Conservation (phyloP, 1,284 basidiomycete genomes). For the Limonomyces culmigenus region DNA sequence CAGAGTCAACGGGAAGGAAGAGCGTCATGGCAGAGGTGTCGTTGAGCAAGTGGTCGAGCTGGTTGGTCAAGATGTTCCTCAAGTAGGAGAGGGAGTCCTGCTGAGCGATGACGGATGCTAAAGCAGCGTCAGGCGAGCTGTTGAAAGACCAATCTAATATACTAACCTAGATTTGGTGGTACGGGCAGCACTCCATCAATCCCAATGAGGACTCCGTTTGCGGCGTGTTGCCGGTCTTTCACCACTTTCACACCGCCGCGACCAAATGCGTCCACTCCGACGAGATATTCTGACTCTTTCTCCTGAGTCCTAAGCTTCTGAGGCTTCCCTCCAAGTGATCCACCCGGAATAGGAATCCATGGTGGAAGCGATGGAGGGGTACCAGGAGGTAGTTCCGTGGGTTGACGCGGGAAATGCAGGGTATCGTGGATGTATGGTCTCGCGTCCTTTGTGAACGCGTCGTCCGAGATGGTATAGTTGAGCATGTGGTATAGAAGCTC, state of each 20-base stretch:
- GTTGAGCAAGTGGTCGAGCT: constrained; percentile 37
- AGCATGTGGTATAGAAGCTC: constrained; percentile 91
- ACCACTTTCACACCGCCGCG: constrained; percentile 45
- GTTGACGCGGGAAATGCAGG: constrained; percentile 51
- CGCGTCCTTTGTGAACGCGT: constrained; percentile 23
- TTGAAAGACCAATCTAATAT: constrained; percentile 10
- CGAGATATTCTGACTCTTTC: no score
- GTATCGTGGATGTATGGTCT: constrained; percentile 37
- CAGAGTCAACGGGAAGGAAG: constrained; percentile 77
- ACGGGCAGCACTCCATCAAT: constrained; percentile 63
- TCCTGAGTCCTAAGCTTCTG: constrained; percentile 63
- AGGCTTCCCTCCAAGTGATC: constrained; percentile 66
- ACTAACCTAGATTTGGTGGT: constrained; percentile 57
- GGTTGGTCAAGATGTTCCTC: constrained; percentile 41
- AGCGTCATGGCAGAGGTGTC: constrained; percentile 64
- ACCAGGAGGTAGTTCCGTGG: constrained; percentile 33
- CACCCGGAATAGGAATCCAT: constrained; percentile 72
- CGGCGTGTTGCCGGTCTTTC: constrained; percentile 33
- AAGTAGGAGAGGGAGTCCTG: constrained; percentile 57
- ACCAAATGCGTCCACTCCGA: constrained; percentile 63
- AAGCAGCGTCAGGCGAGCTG: not conserved
- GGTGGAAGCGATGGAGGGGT: constrained; percentile 65
- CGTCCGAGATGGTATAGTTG: constrained; percentile 56
- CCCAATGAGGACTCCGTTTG: constrained; percentile 69
- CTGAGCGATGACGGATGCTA: constrained; percentile 39